phyloP scores from a whole-genome alignment of 2,329 filamentous ascomycete genomes.

The Leptographium lundbergii region DNA sequence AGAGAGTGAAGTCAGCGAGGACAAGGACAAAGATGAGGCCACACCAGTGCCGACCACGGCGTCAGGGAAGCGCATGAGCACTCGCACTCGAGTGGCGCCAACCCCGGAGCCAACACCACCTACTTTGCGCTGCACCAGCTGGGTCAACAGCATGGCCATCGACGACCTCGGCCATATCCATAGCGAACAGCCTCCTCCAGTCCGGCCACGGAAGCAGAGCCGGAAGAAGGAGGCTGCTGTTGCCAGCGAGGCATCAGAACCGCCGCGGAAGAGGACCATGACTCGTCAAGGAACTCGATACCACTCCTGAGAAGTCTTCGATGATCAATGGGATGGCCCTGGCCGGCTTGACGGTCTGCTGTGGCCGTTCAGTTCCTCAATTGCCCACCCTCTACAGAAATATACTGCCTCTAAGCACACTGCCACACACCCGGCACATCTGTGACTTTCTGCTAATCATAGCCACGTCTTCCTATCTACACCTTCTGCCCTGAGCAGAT shows the following conservation, averaged over 20 bases:
- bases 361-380: background rate
- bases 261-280: constrained; percentile 13
- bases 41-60: background rate
- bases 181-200: constrained; percentile 40
- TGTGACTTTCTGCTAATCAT: background rate
- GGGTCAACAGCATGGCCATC: constrained; percentile 44
- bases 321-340: background rate
- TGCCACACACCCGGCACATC: background rate
- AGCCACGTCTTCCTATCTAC: background rate
- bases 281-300: constrained; percentile 12
- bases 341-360: no score
- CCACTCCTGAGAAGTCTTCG: constrained; percentile 2
- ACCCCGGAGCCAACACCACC: constrained; percentile 32
- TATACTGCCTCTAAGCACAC: background rate
- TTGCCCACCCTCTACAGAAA: background rate
- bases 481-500: background rate
- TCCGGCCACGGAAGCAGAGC: constrained; percentile 35
- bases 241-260: constrained; percentile 11
- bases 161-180: constrained; percentile 46
- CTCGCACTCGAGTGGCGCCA: constrained; percentile 24
- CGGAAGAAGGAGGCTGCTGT: constrained; percentile 31
- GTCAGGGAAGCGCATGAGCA: constrained; percentile 28
- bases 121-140: constrained; percentile 36
- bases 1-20: constrained; percentile 26
- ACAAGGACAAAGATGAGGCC: constrained; percentile 9